phyloP scores from a whole-genome alignment of 148 eudicot species.

The Chenopodium berlandieri region DNA sequence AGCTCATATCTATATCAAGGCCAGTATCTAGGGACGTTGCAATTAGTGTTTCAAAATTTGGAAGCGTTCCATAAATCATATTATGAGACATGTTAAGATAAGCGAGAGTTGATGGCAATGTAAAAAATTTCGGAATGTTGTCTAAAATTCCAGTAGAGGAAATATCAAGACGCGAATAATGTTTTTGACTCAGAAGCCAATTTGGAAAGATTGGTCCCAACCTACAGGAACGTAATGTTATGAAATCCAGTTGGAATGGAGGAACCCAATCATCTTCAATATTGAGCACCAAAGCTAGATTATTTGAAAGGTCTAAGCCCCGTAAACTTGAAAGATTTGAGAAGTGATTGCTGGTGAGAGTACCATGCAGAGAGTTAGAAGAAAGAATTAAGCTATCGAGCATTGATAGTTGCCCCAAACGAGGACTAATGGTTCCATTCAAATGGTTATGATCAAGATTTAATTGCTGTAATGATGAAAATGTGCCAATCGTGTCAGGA shows the following conservation, averaged over 20 bases:
- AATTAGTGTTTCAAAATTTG: neutral
- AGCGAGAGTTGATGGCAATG: neutral
- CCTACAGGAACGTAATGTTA: neutral
- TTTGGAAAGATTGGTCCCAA: conserved; percentile 1
- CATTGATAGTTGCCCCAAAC: too few species aligned
- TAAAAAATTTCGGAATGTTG: neutral
- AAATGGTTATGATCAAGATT: neutral
- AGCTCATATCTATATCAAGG: too few species aligned
- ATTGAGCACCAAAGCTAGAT: too few species aligned
- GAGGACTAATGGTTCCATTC: too few species aligned
- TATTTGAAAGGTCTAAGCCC: too few species aligned
- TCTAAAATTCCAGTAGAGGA: conserved; percentile 10
- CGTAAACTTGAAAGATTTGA: too few species aligned
- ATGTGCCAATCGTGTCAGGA: conserved; percentile 22
- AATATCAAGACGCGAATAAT: neutral
- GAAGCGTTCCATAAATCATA: neutral
- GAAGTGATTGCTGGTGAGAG: too few species aligned
- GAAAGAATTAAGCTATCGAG: too few species aligned
- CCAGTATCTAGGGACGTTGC: too few species aligned
- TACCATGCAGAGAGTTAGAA: too few species aligned
- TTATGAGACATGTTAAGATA: neutral
- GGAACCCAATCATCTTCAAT: neutral
- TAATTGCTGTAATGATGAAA: conserved; percentile 20
- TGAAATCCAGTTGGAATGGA: neutral
- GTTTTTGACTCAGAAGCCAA: neutral